Conservation (phyloP, 768 basidiomycete species). For the Pholiota molesta region DNA sequence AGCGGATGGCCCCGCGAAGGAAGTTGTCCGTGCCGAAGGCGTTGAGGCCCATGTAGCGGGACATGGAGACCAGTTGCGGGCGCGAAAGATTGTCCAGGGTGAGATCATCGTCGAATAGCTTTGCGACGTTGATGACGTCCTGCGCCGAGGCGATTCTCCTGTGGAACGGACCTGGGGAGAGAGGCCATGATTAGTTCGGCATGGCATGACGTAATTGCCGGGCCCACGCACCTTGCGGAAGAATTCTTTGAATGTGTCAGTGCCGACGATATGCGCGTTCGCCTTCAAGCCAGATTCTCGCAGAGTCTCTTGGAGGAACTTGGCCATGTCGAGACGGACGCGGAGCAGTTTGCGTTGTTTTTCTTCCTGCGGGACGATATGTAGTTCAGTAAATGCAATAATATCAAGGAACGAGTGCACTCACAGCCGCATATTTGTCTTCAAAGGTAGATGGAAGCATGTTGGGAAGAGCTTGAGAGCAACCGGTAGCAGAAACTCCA, state of each 20-base stretch:
- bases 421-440: constrained; percentile 91
- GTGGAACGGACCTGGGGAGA: constrained; percentile 79
- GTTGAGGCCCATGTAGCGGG: constrained; percentile 96
- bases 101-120: constrained; percentile 96
- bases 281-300: constrained; percentile 93
- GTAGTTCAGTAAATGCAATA: not conserved
- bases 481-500: constrained; percentile 95
- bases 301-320: constrained; percentile 97
- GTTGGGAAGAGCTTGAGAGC: constrained; percentile 95
- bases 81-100: constrained; percentile 97
- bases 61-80: constrained; percentile 98
- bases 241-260: constrained; percentile 98
- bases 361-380: constrained; percentile 71
- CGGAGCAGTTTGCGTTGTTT: constrained; percentile 95
- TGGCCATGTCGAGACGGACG: constrained; percentile 97
- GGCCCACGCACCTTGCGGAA: constrained; percentile 81
- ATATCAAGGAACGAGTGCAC: constrained; percentile 5
- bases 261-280: constrained; percentile 90
- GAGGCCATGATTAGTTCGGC: not conserved
- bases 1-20: constrained; percentile 88
- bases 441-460: constrained; percentile 99
- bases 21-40: constrained; percentile 99
- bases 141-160: constrained; percentile 85
- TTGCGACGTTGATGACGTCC: constrained; percentile 94
- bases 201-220: not conserved